Conservation (phyloP, 2,329 filamentous ascomycete species). For the Arthrobotrys pseudoclavata region DNA sequence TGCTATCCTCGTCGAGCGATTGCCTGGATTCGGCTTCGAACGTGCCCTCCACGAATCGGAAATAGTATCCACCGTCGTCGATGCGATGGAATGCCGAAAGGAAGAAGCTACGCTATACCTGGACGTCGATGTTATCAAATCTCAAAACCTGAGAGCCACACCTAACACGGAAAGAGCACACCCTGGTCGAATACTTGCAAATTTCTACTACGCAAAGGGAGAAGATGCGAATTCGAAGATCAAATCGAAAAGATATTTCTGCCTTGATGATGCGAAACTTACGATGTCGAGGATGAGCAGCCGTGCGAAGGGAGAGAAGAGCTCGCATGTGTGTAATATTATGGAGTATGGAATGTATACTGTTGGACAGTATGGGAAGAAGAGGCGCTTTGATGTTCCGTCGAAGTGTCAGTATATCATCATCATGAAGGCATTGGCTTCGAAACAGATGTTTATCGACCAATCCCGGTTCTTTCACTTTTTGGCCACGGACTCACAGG, state of each 20-base stretch:
- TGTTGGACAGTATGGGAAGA: constrained; percentile 57
- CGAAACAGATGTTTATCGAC: constrained; percentile 56
- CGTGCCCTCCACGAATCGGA: constrained; percentile 50
- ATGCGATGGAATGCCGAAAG: constrained; percentile 52
- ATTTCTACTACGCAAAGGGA: constrained; percentile 55
- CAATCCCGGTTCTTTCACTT: constrained; percentile 57
- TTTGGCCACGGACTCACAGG: constrained; percentile 53
- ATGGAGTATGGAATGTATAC: constrained; percentile 58
- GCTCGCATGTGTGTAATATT: constrained; percentile 55
- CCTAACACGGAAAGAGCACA: constrained; percentile 19
- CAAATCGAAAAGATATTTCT: constrained; percentile 53
- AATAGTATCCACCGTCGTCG: constrained; percentile 39
- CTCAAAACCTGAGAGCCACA: constrained; percentile 38
- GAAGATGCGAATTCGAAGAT: constrained; percentile 55
- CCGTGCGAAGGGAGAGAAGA: constrained; percentile 50
- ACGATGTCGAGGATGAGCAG: constrained; percentile 57
- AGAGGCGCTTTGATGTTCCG: constrained; percentile 48
- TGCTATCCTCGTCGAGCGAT: constrained; percentile 48
- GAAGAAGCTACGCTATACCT: constrained; percentile 51
- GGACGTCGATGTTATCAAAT: constrained; percentile 50
- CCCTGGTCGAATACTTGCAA: constrained; percentile 36
- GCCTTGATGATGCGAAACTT: constrained; percentile 56
- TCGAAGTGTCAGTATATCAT: constrained; percentile 59
- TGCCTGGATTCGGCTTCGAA: constrained; percentile 54
- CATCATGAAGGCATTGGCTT: constrained; percentile 50